A percentile compares a stretch with the other conserved stretches of the same genome.
Conservation (phyloP, 768 basidiomycete genomes). For the Boletus speciosus region DNA sequence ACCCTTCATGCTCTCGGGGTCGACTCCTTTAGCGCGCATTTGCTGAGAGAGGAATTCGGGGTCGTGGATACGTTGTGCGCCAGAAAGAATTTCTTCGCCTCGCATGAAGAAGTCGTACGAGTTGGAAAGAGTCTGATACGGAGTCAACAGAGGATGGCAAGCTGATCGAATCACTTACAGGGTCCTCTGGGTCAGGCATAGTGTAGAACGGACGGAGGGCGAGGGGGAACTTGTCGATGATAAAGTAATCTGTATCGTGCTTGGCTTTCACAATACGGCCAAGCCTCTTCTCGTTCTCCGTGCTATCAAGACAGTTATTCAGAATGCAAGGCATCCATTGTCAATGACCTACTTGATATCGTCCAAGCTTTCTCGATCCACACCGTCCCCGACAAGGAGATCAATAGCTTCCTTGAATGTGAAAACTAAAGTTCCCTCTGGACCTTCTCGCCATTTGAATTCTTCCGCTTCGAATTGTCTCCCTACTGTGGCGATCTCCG, state of each 20-base stretch:
- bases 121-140: constrained; percentile 77
- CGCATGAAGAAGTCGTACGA: constrained; percentile 99
- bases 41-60: constrained; percentile 73
- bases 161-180: constrained; percentile 46
- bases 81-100: constrained; percentile 97
- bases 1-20: constrained; percentile 86
- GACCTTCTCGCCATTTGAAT: constrained; percentile 78
- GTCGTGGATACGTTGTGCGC: constrained; percentile 97
- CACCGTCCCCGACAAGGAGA: constrained; percentile 82
- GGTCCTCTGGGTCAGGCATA: constrained; percentile 93
- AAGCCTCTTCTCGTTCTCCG: constrained; percentile 92
- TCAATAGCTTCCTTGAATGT: constrained; percentile 87
- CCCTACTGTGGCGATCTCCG: constrained; percentile 78
- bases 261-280: constrained; percentile 88
- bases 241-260: constrained; percentile 97
- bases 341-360: constrained; percentile 73
- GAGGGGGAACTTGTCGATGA: constrained; percentile 98
- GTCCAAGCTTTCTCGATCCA: constrained; percentile 71
- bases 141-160: constrained; percentile 1
- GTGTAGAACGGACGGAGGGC: constrained; percentile 97
- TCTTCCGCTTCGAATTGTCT: constrained; percentile 94
- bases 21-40: constrained; percentile 85
- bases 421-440: constrained; percentile 75
- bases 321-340: not conserved
- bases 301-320: constrained; percentile 47